Evolutionary conservation across 345 rosid genomes (phyloP), one percentile per base, ranked within the genome.

Genomic region (Toxicodendron radicans): DNA sequence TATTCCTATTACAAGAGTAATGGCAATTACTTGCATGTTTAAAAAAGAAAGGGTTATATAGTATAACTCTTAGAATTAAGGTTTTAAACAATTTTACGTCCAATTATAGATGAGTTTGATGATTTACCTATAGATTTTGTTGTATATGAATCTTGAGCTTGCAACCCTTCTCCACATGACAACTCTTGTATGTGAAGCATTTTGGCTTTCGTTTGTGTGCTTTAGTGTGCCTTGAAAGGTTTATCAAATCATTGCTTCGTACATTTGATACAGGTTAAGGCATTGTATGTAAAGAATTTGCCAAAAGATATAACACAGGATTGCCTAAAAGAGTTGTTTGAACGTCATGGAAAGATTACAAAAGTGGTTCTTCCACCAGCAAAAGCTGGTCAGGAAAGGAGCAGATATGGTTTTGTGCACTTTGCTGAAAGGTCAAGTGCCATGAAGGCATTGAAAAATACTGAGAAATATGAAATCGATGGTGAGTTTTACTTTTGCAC

Each of bases 321-420:
- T 57, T 87, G 85, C 66, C 80, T 95, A 70, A 90, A 83, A 84
- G 83, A 83, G 73, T 79, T 93, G 73, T 93, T 95, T 77, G 97
- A 91, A 46, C 88, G 78, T 79, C 96, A 91, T 41, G 98, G 99
- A 80, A 90, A 82, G 76, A 89, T 95, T 71, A 76, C 88, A 71
- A 92, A 89, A 82, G 88, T 93, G 64, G 97, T 89, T 49, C 75
- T 95, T 76, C 99, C 99, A 11, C 97, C 96, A 41, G 94, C 95
- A 45, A 95, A 91, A 77, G 75, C 86, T 48, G 96, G 98, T 32
- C 92, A 91, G 78, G 98, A 91, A 83, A 85, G 87, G 57, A 89
- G 92, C 78, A 90, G 97, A 85, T 88, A 85, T 70, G 99, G 94
- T 59, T 95, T 93, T 83, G 87, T 95, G 70, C 99, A 95, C 83